phyloP scores from a whole-genome alignment of 805 yeast species.

The Millerozyma miso region DNA sequence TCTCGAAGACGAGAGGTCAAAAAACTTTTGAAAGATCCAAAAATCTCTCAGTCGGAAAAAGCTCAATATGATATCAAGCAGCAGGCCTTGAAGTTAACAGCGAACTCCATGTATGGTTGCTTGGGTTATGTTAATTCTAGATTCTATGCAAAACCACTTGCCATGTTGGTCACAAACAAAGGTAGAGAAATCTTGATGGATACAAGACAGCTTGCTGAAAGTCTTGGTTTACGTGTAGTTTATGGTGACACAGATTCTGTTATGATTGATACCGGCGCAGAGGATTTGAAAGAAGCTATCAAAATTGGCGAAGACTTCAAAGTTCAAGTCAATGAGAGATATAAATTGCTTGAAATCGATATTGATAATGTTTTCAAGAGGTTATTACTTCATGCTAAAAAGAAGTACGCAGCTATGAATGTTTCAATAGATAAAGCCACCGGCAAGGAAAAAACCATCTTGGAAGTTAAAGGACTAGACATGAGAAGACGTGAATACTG shows the following conservation, averaged over 20 bases:
- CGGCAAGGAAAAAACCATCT: slow-evolving; percentile 44
- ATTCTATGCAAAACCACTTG: slow-evolving; percentile 93
- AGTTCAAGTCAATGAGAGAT: slow-evolving; percentile 79
- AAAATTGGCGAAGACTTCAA: slow-evolving; percentile 85
- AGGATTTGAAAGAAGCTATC: slow-evolving; percentile 65
- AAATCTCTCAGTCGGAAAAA: slow-evolving; percentile 55
- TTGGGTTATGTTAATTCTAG: slow-evolving; percentile 88
- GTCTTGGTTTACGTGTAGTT: slow-evolving; percentile 75
- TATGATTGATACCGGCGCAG: slow-evolving; percentile 90
- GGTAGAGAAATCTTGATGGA: slow-evolving; percentile 95
- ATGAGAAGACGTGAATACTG: slow-evolving; percentile 96
- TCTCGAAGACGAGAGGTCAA: slow-evolving; percentile 92
- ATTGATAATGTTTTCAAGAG: slow-evolving; percentile 90
- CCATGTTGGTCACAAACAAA: slow-evolving; percentile 90
- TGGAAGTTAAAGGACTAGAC: slow-evolving; percentile 95
- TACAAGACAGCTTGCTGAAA: slow-evolving; percentile 89
- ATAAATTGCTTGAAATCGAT: slow-evolving; percentile 84
- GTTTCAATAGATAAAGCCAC: slow-evolving; percentile 49
- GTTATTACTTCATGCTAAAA: slow-evolving; percentile 84
- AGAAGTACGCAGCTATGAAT: slow-evolving; percentile 93
- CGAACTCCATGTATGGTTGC: slow-evolving; percentile 99
- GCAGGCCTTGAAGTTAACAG: slow-evolving; percentile 92
- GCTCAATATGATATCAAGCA: slow-evolving; percentile 94
- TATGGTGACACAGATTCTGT: slow-evolving; percentile 99
- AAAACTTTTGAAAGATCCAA: slow-evolving; percentile 71